Percentiles rank a stretch among this genome's conserved stretches.
Conservation (phyloP, 2,329 filamentous ascomycete species). For the Ophiostoma ips region DNA sequence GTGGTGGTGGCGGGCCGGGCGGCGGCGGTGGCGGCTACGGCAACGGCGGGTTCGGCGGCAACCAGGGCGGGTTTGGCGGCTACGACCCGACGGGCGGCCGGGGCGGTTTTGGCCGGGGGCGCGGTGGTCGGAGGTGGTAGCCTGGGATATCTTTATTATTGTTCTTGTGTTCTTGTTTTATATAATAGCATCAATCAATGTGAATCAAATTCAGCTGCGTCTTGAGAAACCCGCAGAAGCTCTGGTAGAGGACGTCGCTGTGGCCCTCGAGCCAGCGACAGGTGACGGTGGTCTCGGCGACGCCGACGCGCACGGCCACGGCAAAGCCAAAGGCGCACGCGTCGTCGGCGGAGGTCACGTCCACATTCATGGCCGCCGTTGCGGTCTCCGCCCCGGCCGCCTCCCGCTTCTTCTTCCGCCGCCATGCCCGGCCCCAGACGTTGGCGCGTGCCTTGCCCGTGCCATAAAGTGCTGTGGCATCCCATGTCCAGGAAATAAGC, state of each 20-base stretch:
- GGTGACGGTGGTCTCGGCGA: conserved; percentile 29
- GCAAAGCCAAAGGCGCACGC: conserved; percentile 43
- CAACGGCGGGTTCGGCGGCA: conserved; percentile 20
- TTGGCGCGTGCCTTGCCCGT: conserved; percentile 52
- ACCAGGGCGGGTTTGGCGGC: conserved; percentile 22
- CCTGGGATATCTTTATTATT: background rate
- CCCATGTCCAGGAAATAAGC: conserved; percentile 50
- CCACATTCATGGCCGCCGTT: background rate
- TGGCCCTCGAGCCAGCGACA: conserved; percentile 64
- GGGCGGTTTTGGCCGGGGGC: conserved; percentile 19
- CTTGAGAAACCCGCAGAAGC: conserved; percentile 70
- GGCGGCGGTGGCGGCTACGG: too few relatives aligned
- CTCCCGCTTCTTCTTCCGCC: conserved; percentile 39
- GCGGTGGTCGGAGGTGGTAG: conserved; percentile 16
- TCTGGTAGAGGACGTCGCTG: conserved; percentile 66
- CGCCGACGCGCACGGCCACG: conserved; percentile 31
- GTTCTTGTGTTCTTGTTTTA: too few relatives aligned
- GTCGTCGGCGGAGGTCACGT: conserved; percentile 10
- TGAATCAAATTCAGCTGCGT: conserved; percentile 27
- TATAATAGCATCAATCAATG: too few relatives aligned
- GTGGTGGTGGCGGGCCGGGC: conserved; percentile 18
- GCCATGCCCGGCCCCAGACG: conserved; percentile 65
- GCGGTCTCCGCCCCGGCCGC: conserved; percentile 14
- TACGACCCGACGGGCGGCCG: conserved; percentile 24
- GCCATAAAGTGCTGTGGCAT: conserved; percentile 36